A percentile compares a stretch with the other conserved stretches of the same genome.
Conservation (phyloP, 2,329 filamentous ascomycete species). For the Aspergillus sp. region DNA sequence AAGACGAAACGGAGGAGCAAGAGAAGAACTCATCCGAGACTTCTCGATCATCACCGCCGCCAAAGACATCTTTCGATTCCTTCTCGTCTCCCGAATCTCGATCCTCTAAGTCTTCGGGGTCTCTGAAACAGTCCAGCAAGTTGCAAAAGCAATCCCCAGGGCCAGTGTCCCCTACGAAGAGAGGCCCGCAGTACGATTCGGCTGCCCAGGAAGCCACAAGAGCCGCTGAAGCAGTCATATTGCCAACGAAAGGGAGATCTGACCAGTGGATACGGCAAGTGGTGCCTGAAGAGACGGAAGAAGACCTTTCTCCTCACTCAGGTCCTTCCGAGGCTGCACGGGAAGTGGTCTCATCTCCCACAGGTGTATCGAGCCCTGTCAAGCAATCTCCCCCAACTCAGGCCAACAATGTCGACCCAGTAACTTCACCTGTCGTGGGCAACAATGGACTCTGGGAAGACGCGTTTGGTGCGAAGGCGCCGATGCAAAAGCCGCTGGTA, state of each 20-base stretch:
- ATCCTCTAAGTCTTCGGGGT: conserved; percentile 22
- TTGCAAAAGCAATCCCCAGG: conserved; percentile 60
- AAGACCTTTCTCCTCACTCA: conserved; percentile 12
- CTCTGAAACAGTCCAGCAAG: conserved; percentile 57
- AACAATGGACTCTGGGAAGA: conserved; percentile 15
- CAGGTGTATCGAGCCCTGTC: neutral
- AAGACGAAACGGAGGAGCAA: conserved; percentile 39
- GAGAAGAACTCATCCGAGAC: conserved; percentile 57
- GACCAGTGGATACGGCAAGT: conserved; percentile 30
- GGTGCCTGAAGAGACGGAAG: conserved; percentile 21
- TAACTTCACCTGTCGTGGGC: conserved; percentile 17
- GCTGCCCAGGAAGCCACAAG: conserved; percentile 15
- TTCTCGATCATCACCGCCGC: conserved; percentile 37
- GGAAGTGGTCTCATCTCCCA: conserved; percentile 13
- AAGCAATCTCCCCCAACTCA: conserved; percentile 18
- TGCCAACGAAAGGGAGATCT: conserved; percentile 13
- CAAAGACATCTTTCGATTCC: conserved; percentile 39
- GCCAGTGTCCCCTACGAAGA: conserved; percentile 30
- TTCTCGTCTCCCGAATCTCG: conserved; percentile 30
- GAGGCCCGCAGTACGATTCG: conserved; percentile 30
- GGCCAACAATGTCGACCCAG: conserved; percentile 7
- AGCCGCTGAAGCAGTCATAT: conserved; percentile 13
- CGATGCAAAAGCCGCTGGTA: conserved; percentile 15
- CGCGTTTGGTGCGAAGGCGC: conserved; percentile 9
- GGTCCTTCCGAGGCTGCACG: conserved; percentile 13